These are phyloP conservation scores for Fagopyrum tataricum DNA, from an alignment of 148 eudicot species.

Conservation along the genomic window DNA sequence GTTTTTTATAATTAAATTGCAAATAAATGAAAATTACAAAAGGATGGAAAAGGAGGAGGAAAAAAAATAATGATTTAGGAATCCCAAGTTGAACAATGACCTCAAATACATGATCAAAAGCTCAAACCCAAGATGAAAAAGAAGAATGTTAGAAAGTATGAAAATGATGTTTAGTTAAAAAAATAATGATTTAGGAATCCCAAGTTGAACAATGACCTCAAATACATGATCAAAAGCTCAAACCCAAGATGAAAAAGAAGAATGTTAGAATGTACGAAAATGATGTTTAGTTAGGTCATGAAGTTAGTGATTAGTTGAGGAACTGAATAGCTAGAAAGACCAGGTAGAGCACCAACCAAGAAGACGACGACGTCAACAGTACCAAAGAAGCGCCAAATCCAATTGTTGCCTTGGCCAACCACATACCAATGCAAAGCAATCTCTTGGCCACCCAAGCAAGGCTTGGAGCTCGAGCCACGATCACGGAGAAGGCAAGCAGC, in stretches of 20 bases:
- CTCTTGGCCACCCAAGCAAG: neutral
- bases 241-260: too few relatives aligned
- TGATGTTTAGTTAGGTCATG: neutral
- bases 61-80: neutral
- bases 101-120: slow-evolving; percentile 4
- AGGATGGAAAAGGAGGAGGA: neutral
- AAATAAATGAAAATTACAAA: neutral
- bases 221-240: neutral
- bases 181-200: too few relatives aligned
- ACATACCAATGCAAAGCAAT: neutral
- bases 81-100: neutral
- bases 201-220: neutral
- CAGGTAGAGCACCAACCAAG: slow-evolving; percentile 11
- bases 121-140: neutral
- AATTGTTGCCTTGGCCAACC: slow-evolving; percentile 10
- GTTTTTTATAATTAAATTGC: neutral
- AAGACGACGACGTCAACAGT: neutral
- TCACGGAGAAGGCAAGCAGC: neutral
- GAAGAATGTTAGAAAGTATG: neutral
- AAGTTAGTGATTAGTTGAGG: neutral
- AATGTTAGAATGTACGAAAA: neutral
- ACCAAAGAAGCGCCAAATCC: slow-evolving; percentile 11
- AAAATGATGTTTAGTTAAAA: neutral
- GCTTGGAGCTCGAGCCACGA: neutral
- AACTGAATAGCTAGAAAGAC: slow-evolving; percentile 11